Conservation (phyloP, 2,329 filamentous ascomycete genomes). For the Fusarium sp. region DNA sequence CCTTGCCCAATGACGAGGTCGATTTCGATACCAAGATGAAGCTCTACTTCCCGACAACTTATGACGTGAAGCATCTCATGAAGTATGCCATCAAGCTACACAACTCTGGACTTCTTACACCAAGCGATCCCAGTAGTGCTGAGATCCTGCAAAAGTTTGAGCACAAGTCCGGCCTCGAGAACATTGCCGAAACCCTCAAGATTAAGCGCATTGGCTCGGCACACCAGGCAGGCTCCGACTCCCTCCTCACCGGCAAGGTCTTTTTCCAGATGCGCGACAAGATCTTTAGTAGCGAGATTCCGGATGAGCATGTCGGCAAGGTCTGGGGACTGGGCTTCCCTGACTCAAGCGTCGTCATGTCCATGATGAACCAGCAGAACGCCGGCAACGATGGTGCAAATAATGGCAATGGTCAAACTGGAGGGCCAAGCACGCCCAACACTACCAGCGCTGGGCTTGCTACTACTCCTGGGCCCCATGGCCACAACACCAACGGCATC, state of each 20-base stretch:
- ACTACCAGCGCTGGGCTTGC: slow-evolving; percentile 66
- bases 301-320: slow-evolving; percentile 85
- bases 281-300: slow-evolving; percentile 85
- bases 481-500: slow-evolving; percentile 67
- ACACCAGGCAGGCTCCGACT: slow-evolving; percentile 94
- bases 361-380: slow-evolving; percentile 50
- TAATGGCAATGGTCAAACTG: slow-evolving; percentile 54
- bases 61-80: slow-evolving; percentile 98
- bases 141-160: slow-evolving; percentile 88
- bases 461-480: slow-evolving; percentile 60
- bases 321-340: slow-evolving; percentile 91
- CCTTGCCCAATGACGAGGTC: slow-evolving; percentile 87
- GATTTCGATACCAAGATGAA: slow-evolving; percentile 91
- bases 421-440: slow-evolving; percentile 72
- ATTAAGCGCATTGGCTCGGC: slow-evolving; percentile 88
- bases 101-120: slow-evolving; percentile 70
- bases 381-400: slow-evolving; percentile 42
- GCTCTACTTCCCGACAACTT: slow-evolving; percentile 91
- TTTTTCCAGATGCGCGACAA: slow-evolving; percentile 94
- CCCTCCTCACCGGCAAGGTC: slow-evolving; percentile 89
- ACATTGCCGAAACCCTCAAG: slow-evolving; percentile 92
- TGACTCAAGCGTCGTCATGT: slow-evolving; percentile 60
- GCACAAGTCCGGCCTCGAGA: slow-evolving; percentile 90
- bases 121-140: slow-evolving; percentile 70
- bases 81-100: slow-evolving; percentile 83